phyloP scores from a whole-genome alignment of 2,329 filamentous ascomycete genomes.

The Dactylonectria estremocensis region DNA sequence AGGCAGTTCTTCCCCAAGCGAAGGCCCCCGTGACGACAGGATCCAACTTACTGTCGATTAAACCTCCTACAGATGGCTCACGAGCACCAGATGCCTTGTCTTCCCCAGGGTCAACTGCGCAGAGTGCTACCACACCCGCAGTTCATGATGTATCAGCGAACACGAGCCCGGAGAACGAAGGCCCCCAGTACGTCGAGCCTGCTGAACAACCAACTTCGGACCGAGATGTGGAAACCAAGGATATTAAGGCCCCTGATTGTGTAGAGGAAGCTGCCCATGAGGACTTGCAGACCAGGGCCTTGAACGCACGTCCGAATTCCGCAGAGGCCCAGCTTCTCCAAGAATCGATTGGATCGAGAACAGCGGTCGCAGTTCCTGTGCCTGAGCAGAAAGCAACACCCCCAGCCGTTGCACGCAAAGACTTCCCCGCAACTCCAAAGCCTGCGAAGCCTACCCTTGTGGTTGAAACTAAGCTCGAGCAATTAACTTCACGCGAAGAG shows the following conservation, averaged over 20 bases:
- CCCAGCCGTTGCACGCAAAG: conserved; percentile 18
- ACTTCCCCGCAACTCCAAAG: conserved; percentile 25
- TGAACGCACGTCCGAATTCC: conserved; percentile 44
- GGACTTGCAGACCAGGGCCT: conserved; percentile 41
- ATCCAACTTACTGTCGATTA: conserved; percentile 48
- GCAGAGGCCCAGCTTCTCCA: conserved; percentile 63
- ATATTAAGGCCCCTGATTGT: conserved; percentile 18
- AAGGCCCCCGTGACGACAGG: conserved; percentile 16
- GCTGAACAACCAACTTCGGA: conserved; percentile 64
- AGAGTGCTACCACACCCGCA: conserved; percentile 81
- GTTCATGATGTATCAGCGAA: conserved; percentile 79
- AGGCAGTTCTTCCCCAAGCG: conserved; percentile 17
- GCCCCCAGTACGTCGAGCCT: conserved; percentile 68
- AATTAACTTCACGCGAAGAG: conserved; percentile 6
- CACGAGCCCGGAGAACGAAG: conserved; percentile 82
- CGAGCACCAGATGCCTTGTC: conserved; percentile 63
- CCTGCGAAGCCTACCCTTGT: conserved; percentile 3
- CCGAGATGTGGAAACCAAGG: conserved; percentile 51
- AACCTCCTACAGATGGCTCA: conserved; percentile 53
- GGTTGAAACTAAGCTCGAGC: conserved; percentile 13
- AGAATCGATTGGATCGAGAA: conserved; percentile 57
- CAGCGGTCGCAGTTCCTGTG: conserved; percentile 37
- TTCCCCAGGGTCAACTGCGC: conserved; percentile 77
- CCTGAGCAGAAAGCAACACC: conserved; percentile 18
- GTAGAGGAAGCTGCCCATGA: conserved; percentile 31